Evolutionary conservation across 306 rosid species (phyloP), one percentile per base, ranked within the genome.

Genomic region (Pyrus pyrifolia): DNA sequence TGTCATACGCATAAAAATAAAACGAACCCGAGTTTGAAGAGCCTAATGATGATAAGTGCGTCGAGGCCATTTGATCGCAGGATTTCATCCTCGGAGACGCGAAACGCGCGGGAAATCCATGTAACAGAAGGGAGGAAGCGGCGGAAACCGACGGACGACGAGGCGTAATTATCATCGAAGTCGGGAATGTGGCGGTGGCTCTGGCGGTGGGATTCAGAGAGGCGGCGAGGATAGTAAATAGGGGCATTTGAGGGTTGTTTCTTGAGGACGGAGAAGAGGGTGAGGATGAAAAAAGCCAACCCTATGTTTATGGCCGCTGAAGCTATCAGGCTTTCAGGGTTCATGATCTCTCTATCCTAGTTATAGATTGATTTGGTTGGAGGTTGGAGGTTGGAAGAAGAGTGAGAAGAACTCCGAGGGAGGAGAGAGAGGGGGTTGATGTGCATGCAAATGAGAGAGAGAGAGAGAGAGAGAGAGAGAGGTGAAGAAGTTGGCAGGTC

Each of bases 251-350:
- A 83, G 11, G 92, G 95, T 59, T 89, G 96, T 15, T 92, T 95
- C 75, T 90, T 94, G 38, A 95, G 89, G 23, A 92, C 68, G 79
- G 98, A 88, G 82, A 92, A 95, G 46, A 95, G 90, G 3, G 96
- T 70, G 42, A 95, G 95, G 17, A 74, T 76, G 18, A 92, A 68
- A n/a, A 90, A 25, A 40, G 98, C 95, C 62, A 90, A 57, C 5
- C 96, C 96, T 61, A 92, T 81, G 95, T 94, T 94, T 64, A 90
- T 88, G 76, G 88, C 82, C 23, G 97, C 96, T 3, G 97, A 94
- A 40, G 98, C 97, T 8, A 90, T 27, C 12, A 94, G 89, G 72
- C 98, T 83, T 19, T 80, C 85, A 11, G 89, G 80, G 59, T 89
- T 80, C 98, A 94, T 93, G 62, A 22, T 57, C 62, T 3, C 62